Base-by-base conservation (phyloP, 371 early-diverging fungal genomes). In the Lichtheimia corymbifera region DNA sequence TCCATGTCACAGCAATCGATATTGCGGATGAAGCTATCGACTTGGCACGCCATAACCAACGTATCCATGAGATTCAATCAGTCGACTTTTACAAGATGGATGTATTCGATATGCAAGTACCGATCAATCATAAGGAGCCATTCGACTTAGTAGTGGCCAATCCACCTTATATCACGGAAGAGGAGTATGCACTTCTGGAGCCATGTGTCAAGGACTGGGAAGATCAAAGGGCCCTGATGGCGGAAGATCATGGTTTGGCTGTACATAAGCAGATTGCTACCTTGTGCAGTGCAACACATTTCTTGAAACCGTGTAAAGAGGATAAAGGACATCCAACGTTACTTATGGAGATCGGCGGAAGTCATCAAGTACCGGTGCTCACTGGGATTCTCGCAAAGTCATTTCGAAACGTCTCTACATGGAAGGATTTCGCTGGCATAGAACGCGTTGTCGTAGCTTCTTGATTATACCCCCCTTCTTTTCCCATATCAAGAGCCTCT, bases 91-190 rank as follows among this genome's bases (percentile, higher is more conserved):
- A 58, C 25, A 62, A 74, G 35, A 44, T 76, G 30, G 91, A 90
- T 64, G 52, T 90, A 9, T 70, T 81, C 43, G 28, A 61, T 2
- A 15, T 61, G 0, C 15, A 53, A 15, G 49, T 9, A 35, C 35
- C 30, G 1, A 11, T 53, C 18, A 27, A 9, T 42, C 44, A 9
- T 50, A 62, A 11, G 42, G 61, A 56, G 4, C 44, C 55, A 2
- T 61, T 66, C 40, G 83, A 95, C 62, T 43, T 95, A 47, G 74
- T 97, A 17, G 87, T 94, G 0, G 82, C 92, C 44, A 97, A 97
- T 68, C 97, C 97, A 18, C 97, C 97, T 0, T 96, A 97, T 62
- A 84, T 97, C n/a, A 81, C 94, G 0, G 70, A 68, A 3, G 66
- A 73, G 0, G 95, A 96, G 55, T 92, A 91, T 57, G 63, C 62